Conservation (phyloP, 73 alveolate species). For the Paraurostyla sp. region DNA sequence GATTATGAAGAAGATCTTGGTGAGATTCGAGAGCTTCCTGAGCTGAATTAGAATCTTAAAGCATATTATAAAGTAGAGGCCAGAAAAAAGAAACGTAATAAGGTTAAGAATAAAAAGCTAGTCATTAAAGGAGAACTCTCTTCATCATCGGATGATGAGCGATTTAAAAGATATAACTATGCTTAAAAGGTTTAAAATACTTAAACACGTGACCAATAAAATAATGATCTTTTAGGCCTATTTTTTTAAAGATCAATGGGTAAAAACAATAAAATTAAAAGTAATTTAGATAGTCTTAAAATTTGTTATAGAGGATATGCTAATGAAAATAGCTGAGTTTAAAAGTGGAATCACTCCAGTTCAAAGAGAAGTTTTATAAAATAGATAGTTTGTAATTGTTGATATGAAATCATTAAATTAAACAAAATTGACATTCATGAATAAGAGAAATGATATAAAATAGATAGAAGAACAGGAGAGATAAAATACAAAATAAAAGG, state of each 20-base stretch:
- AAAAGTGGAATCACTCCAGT: not conserved
- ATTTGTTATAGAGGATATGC: not conserved
- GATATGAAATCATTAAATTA: not conserved
- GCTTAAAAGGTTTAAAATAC: slow-evolving; percentile 33
- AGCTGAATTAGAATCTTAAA: slow-evolving; percentile 2
- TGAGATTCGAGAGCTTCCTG: slow-evolving; percentile 21
- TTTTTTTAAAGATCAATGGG: slow-evolving; percentile 29
- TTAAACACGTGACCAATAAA: slow-evolving; percentile 6
- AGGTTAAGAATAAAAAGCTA: slow-evolving; percentile 3
- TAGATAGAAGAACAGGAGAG: not conserved
- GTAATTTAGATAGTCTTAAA: not conserved
- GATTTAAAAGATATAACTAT: not conserved
- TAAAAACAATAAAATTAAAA: not conserved
- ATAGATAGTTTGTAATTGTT: slow-evolving; percentile 51
- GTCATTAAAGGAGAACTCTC: slow-evolving; percentile 2
- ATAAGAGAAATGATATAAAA: not conserved
- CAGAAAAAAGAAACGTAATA: not conserved
- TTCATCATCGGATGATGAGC: slow-evolving; percentile 21
- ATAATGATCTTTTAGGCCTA: slow-evolving; percentile 9
- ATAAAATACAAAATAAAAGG: not conserved
- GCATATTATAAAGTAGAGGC: not conserved
- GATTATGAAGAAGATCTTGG: not conserved
- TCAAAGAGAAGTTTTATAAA: not conserved
- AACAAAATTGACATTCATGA: not conserved
- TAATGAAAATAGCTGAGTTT: slow-evolving; percentile 20